phyloP scores from a whole-genome alignment of 257 asterid genomes.

The Anisodus tanguticus region DNA sequence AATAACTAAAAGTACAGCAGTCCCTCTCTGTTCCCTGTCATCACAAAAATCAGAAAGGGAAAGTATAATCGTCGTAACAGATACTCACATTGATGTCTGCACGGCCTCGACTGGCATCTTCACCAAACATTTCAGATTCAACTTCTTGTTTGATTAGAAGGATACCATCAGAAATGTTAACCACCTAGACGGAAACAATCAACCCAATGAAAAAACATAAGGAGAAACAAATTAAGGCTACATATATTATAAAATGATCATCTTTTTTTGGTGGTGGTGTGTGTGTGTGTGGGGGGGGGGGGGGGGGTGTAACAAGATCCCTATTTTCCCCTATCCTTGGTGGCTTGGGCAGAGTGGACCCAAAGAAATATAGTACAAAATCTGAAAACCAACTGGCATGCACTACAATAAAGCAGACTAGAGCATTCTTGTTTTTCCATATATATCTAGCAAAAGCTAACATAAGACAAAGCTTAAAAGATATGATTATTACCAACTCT shows the following conservation, averaged over 20 bases:
- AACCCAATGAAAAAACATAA: conserved; percentile 22
- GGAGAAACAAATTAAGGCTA: neutral
- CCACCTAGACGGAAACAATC: conserved; percentile 54
- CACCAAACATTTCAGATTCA: conserved; percentile 80
- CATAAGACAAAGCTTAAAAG: conserved; percentile 26
- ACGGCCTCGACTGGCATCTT: conserved; percentile 70
- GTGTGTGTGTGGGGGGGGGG: too few relatives aligned
- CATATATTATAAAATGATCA: neutral
- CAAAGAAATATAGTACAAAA: neutral
- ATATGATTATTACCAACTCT: conserved; percentile 58
- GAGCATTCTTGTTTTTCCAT: neutral
- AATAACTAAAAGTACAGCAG: neutral
- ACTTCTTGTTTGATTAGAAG: conserved; percentile 77
- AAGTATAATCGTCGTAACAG: neutral
- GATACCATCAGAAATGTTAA: conserved; percentile 60
- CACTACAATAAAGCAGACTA: too few relatives aligned
- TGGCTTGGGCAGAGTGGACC: too few relatives aligned
- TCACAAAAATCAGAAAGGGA: neutral
- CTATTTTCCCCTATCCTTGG: neutral
- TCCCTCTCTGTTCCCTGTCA: neutral
- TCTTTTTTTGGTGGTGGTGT: too few relatives aligned
- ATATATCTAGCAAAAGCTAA: neutral
- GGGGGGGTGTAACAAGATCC: neutral
- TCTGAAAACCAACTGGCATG: neutral
- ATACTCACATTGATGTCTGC: conserved; percentile 71